phyloP scores from a whole-genome alignment of 2,329 filamentous ascomycete genomes.

The Neophaeococcomyces aloes region DNA sequence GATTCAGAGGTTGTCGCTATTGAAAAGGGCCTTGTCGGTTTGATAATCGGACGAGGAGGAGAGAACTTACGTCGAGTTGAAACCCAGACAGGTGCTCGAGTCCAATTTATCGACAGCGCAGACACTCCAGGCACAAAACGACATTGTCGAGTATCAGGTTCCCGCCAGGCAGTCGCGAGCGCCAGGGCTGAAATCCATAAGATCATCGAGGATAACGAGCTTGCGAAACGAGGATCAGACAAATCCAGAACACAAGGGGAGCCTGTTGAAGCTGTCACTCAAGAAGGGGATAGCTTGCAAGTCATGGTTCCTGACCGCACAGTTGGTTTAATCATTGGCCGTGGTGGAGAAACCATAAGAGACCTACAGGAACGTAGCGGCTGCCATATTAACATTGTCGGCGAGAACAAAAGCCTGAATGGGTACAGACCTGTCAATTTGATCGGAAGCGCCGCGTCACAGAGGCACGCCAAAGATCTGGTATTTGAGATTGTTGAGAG shows the following conservation, averaged over 20 bases:
- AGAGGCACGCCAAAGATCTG: conserved; percentile 68
- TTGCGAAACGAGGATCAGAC: conserved; percentile 32
- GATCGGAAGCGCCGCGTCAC: conserved; percentile 66
- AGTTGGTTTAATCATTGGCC: conserved; percentile 86
- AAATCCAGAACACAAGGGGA: conserved; percentile 20
- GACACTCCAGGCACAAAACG: conserved; percentile 62
- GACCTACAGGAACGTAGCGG: conserved; percentile 83
- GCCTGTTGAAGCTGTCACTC: conserved; percentile 26
- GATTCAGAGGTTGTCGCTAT: conserved; percentile 75
- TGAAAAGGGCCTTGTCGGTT: conserved; percentile 73
- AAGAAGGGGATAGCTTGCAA: conserved; percentile 73
- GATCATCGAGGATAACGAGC: conserved; percentile 78
- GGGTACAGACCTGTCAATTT: conserved; percentile 82
- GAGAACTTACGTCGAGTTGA: conserved; percentile 83
- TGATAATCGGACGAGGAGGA: conserved; percentile 83
- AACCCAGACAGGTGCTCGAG: conserved; percentile 66
- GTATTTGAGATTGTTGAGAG: conserved; percentile 93
- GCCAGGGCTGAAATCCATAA: conserved; percentile 75
- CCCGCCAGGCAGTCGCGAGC: conserved; percentile 58
- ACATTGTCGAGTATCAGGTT: conserved; percentile 77
- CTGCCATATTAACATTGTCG: conserved; percentile 93
- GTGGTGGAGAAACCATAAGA: conserved; percentile 83
- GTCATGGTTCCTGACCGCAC: conserved; percentile 94
- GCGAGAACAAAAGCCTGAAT: conserved; percentile 85
- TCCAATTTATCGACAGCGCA: conserved; percentile 74